Percentiles rank a stretch among this genome's conserved stretches.
Evolutionary conservation across 2,329 filamentous ascomycete genomes (phyloP).

Genomic region (Dactylellina sp.): DNA sequence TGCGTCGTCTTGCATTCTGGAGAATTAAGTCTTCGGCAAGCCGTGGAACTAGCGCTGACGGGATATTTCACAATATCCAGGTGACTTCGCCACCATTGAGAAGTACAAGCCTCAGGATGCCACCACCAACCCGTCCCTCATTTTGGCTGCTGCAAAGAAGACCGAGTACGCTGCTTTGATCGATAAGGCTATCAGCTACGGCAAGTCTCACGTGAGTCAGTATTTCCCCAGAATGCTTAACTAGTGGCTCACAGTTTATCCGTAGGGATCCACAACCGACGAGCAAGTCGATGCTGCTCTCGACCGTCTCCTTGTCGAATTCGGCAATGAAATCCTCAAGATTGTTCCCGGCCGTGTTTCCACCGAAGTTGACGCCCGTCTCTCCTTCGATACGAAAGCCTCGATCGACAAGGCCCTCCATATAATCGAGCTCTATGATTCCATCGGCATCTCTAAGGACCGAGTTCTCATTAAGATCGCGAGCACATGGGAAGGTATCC

Average conservation of each 20-base stretch:
- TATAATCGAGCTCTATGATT: constrained; percentile 98
- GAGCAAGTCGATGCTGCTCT: constrained; percentile 89
- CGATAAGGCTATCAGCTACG: constrained; percentile 84
- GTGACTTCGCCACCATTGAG: constrained; percentile 79
- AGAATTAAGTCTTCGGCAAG: not conserved
- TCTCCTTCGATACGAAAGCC: constrained; percentile 93
- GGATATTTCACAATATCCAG: constrained; percentile 17
- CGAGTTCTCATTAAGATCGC: constrained; percentile 98
- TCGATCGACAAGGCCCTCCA: constrained; percentile 95
- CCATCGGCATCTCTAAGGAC: constrained; percentile 89
- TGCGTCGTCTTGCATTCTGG: not conserved
- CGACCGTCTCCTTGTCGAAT: constrained; percentile 95
- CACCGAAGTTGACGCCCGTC: constrained; percentile 94
- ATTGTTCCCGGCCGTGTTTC: constrained; percentile 99
- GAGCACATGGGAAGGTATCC: constrained; percentile 99
- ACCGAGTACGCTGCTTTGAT: constrained; percentile 93
- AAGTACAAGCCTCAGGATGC: constrained; percentile 99
- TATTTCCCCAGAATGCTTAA: not conserved
- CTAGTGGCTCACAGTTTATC: not conserved
- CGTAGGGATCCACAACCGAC: constrained; percentile 73
- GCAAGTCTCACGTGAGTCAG: constrained; percentile 75
- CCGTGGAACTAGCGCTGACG: not conserved
- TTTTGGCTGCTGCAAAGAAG: constrained; percentile 98
- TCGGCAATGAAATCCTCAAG: constrained; percentile 95
- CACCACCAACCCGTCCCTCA: constrained; percentile 98